Conservation (phyloP, 2,329 filamentous ascomycete species). For the Claviceps lovelessii region DNA sequence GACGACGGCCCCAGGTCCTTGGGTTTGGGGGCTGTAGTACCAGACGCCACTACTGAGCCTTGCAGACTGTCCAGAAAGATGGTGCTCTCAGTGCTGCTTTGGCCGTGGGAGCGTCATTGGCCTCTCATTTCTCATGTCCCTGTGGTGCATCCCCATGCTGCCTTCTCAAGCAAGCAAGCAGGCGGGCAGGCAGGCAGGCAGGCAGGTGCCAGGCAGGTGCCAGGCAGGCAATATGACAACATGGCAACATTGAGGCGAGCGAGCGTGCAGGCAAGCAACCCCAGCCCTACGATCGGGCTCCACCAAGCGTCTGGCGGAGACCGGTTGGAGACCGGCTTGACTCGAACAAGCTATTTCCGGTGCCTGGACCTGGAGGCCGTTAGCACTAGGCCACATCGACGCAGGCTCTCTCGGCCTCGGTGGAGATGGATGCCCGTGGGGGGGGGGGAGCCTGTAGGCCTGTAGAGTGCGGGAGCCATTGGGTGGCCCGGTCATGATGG, state of each 20-base stretch:
- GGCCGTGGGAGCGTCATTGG: constrained; percentile 1
- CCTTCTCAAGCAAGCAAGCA: too few relatives aligned
- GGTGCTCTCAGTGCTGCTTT: too few relatives aligned
- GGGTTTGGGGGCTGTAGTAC: neutral
- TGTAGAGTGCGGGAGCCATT: too few relatives aligned
- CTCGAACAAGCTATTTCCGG: constrained; percentile 6
- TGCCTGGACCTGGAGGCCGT: neutral
- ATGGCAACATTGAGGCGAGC: too few relatives aligned
- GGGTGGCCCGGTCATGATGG: too few relatives aligned
- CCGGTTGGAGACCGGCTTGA: neutral
- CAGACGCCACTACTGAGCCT: neutral
- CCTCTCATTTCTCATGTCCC: neutral
- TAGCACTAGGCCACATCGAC: neutral
- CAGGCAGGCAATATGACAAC: too few relatives aligned
- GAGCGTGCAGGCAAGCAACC: neutral
- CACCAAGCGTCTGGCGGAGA: neutral
- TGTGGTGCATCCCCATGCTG: too few relatives aligned
- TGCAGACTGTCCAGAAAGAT: neutral
- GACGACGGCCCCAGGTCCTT: neutral
- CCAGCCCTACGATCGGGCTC: constrained; percentile 5
- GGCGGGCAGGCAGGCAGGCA: too few relatives aligned
- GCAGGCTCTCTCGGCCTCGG: neutral
- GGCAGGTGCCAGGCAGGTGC: too few relatives aligned
- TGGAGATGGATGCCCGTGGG: too few relatives aligned
- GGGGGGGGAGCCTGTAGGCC: neutral